phyloP scores from a whole-genome alignment of 1,139 yeast species.

The Yamadazyma sp. region DNA sequence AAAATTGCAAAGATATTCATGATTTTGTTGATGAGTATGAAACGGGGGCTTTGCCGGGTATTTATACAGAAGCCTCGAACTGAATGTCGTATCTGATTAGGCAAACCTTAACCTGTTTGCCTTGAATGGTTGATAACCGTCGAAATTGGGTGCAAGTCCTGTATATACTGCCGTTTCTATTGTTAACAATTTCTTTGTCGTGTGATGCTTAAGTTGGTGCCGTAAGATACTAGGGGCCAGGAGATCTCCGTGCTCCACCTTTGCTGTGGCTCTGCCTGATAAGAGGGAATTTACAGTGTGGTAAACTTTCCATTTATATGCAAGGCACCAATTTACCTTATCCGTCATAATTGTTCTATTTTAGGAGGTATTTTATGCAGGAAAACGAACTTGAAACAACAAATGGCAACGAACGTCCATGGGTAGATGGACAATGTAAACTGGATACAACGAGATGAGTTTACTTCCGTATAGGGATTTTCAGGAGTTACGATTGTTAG shows the following conservation, averaged over 20 bases:
- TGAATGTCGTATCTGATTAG: neutral
- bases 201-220: neutral
- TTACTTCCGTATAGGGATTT: too few relatives aligned
- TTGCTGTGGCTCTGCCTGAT: too few relatives aligned
- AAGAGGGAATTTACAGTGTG: too few relatives aligned
- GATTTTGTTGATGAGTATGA: neutral
- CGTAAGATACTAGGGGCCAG: too few relatives aligned
- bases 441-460: too few relatives aligned
- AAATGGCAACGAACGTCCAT: too few relatives aligned
- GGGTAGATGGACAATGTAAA: too few relatives aligned
- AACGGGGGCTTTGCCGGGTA: neutral
- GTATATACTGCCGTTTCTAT: neutral
- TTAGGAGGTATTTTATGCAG: neutral
- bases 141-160: neutral
- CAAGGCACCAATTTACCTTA: too few relatives aligned
- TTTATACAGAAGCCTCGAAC: neutral
- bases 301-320: too few relatives aligned
- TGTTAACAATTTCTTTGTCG: neutral
- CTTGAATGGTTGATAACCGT: neutral
- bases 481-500: too few relatives aligned
- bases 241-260: too few relatives aligned
- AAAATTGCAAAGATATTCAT: constrained; percentile 15
- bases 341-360: neutral
- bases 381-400: too few relatives aligned
- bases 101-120: neutral